Base-by-base conservation (phyloP, 2,329 filamentous ascomycete species). In the Fusarium sororula region DNA sequence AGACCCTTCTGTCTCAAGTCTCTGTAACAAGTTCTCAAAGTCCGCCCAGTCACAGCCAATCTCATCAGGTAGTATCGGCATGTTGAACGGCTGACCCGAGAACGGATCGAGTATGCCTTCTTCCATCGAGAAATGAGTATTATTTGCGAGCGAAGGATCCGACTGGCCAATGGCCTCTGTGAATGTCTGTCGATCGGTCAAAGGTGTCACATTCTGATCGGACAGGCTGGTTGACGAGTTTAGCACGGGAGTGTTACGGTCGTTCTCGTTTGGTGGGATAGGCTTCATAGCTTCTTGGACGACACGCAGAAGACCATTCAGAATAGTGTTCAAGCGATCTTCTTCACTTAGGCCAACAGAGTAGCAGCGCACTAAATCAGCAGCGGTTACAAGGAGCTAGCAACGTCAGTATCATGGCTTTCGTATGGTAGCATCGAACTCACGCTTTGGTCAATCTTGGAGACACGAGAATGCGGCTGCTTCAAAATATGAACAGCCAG, bases 11-110 rank as follows among this genome's bases (percentile, higher is more conserved):
- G 7, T 62, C 37, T 68, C 65, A 26, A 68, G 37, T 1, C 65
- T 61, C 7, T 68, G 65, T 3, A 68, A 22, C 1, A 68, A n/a
- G 7, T 54, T 54, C 47, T 68, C 63, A 54, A 68, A 68, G 1
- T 68, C 65, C 1, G 54, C 65, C 65, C 65, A 68, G 14, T 68
- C 63, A 3, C 65, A 68, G 0, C 65, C 65, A 39, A 68, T 68
- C 1, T 68, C 65, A 11, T 68, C 65, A 1, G 65, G 65, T 0
- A 68, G 9, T 15, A 68, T 68, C 0, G 63, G 54, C 5, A 68
- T 54, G 2, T n/a, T 38, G 1, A 62, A 68, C 3, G 54, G 63
- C 7, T 68, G 63, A 0, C 65, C 63, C 0, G 54, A 68, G 6
- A 68, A 68, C 0, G 54, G 63, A 15, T 68, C 53, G 0, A 68